Evolutionary conservation across 2,329 filamentous ascomycete genomes (phyloP), one percentile per base, ranked within the genome.

Genomic region (Phaeosphaeriaceae sp.): DNA sequence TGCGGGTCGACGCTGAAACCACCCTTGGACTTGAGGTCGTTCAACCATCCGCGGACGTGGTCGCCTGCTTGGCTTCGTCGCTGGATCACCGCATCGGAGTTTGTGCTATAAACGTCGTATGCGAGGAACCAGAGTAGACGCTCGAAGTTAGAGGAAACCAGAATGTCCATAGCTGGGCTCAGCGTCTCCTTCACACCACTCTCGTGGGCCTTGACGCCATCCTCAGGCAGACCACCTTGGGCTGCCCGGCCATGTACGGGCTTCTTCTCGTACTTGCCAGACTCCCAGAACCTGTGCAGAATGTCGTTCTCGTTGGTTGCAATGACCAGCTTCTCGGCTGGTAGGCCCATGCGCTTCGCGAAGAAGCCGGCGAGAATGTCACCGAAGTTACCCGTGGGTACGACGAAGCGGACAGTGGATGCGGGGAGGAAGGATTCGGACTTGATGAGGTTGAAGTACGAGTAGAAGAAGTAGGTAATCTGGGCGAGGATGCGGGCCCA

Each of bases 241-340:
- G 87, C 86, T 51, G 84, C 83, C 7, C 79, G 72, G 1, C 86
- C 86, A 54, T 84, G 80, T 7, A 87, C 83, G 9, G 88, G 82
- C 70, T 93, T 85, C 85, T 97, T 98, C 82, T 95, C 91, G 80
- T 98, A 98, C 66, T 85, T 85, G 41, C 94, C 92, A 0, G 89
- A 91, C 81, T 91, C 90, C 91, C 92, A 97, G 85, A 99, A 99
- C 33, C 95, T 88, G 79, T 98, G 87, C 11, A 99, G 86, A 60
- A 98, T 98, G 72, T 98, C 95, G 80, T 99, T 99, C 80, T 96
- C 93, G 78, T 98, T 98, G 51, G 94, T 98, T 0, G 94, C 92
- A 56, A 97, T 90, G 69, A 97, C 88, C 31, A 99, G 87, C 81
- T 94, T 96, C 62, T 95, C 90, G 2, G 89, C 84, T 3, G 93